Evolutionary conservation across 345 rosid species (phyloP), one percentile per base, ranked within the genome.

Genomic region (Sisymbrium altissimum): DNA sequence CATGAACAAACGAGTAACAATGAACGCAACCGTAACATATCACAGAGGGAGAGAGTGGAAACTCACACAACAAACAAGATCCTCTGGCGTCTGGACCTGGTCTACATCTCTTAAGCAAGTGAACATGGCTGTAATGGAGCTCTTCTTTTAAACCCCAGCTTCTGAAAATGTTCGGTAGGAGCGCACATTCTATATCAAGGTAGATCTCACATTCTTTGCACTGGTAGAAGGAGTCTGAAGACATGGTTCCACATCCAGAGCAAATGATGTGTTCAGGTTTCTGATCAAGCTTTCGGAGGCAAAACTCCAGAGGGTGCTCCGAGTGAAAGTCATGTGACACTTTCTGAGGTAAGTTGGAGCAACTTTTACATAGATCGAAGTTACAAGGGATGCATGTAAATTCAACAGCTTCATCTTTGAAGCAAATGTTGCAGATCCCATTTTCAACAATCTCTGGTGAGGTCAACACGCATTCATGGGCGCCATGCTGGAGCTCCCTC

Each of bases 301-400:
- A n/a, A 62, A 66, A 23, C 36, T 19, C 36, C 2, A 79, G 39
- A 56, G 68, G 49, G 4, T 70, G 64, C 3, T 71, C 23, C 0
- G 72, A 7, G 27, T 74, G 76, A 43, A 68, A 43, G 0, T 12
- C 39, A 1, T 58, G 79, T n/a, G 21, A 14, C 13, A 70, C 44
- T 5, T 69, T 29, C 0, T 0, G 8, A 0, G 82, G 11, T 15
- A 70, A 18, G 5, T 58, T 9, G 18, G 52, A 52, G 33, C 76
- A 79, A 48, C 5, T 1, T 39, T 40, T 33, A 23, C 74, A 63
- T 1, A 65, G 9, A 44, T 29, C 66, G 14, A 44, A 77, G 23
- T 14, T 4, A n/a, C 61, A 38, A 46, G 45, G 0, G 9, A 14
- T 12, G 11, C 68, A 67, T 0, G 38, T 1, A 54, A 3, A 7